Evolutionary conservation across 768 basidiomycete species (phyloP).

Genomic region (Coprinopsis sp.): DNA sequence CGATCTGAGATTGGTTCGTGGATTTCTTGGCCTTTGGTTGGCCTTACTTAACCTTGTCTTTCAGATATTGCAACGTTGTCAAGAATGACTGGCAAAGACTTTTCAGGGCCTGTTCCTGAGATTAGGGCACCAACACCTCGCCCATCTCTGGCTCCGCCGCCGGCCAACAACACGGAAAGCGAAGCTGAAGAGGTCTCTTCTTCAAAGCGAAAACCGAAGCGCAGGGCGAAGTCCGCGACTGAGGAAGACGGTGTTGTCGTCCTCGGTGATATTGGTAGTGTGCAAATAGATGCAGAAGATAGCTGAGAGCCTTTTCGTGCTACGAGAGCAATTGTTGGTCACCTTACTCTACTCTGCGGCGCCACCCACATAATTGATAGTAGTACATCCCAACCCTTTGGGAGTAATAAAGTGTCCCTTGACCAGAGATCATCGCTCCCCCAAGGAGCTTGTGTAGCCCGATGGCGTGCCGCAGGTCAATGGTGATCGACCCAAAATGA

Average conservation of each 20-base stretch:
- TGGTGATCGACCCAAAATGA: too few species aligned
- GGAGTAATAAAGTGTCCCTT: too few species aligned
- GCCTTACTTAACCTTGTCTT: neutral
- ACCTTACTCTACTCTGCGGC: too few species aligned
- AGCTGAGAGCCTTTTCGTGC: too few species aligned
- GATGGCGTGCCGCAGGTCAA: too few species aligned
- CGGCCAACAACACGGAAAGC: conserved; percentile 4
- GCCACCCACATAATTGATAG: too few species aligned
- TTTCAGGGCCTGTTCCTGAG: conserved; percentile 74
- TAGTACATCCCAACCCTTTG: too few species aligned
- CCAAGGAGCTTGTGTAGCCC: too few species aligned
- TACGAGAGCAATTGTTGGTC: too few species aligned
- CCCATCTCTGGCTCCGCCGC: conserved; percentile 18
- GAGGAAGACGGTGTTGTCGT: conserved; percentile 33
- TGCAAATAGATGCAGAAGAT: neutral
- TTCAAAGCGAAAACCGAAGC: conserved; percentile 10
- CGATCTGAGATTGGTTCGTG: conserved; percentile 69
- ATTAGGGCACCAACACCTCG: conserved; percentile 43
- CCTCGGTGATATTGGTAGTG: conserved; percentile 25
- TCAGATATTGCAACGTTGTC: conserved; percentile 69
- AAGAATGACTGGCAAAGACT: conserved; percentile 82
- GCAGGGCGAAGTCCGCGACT: conserved; percentile 19
- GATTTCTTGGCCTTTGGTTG: neutral
- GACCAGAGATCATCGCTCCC: too few species aligned
- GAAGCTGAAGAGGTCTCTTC: conserved; percentile 13